Evolutionary conservation across 1,284 basidiomycete species (phyloP).

Genomic region (Rhodotorula sp.): DNA sequence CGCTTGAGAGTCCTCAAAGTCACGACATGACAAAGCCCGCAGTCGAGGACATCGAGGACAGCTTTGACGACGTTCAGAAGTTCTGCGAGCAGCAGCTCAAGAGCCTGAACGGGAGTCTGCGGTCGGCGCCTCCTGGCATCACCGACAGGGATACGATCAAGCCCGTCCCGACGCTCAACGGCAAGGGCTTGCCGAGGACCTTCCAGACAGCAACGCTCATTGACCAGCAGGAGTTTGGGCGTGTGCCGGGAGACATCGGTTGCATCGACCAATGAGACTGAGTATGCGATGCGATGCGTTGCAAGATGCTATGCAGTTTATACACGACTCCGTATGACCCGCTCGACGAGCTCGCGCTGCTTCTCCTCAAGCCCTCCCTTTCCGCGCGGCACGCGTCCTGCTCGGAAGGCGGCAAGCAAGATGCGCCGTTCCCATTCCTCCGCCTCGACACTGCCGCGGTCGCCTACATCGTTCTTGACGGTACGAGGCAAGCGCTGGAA

Average conservation of each 20-base stretch:
- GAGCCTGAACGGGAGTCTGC: no score
- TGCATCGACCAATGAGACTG: not conserved
- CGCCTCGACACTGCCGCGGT: not conserved
- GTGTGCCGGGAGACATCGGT: no score
- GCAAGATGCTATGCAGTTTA: not conserved
- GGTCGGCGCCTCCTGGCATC: no score
- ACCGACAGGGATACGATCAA: no score
- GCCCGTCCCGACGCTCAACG: no score
- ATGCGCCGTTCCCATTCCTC: conserved; percentile 13
- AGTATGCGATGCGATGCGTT: not conserved
- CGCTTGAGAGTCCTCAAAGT: no score
- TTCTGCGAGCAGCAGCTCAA: no score
- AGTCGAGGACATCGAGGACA: not conserved
- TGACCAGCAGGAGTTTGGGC: no score
- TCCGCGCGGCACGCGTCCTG: conserved; percentile 17
- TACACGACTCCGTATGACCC: conserved; percentile 15
- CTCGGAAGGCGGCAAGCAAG: conserved; percentile 29
- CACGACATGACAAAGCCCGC: no score
- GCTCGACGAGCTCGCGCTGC: conserved; percentile 18
- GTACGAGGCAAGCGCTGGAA: conserved; percentile 29
- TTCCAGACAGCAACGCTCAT: no score
- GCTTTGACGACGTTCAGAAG: not conserved
- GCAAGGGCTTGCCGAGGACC: no score
- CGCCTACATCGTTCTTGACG: conserved; percentile 27
- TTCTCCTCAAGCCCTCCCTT: conserved; percentile 13